Evolutionary conservation across 169 alveolate species (phyloP).

Genomic region (Cryptosporidium sp.): DNA sequence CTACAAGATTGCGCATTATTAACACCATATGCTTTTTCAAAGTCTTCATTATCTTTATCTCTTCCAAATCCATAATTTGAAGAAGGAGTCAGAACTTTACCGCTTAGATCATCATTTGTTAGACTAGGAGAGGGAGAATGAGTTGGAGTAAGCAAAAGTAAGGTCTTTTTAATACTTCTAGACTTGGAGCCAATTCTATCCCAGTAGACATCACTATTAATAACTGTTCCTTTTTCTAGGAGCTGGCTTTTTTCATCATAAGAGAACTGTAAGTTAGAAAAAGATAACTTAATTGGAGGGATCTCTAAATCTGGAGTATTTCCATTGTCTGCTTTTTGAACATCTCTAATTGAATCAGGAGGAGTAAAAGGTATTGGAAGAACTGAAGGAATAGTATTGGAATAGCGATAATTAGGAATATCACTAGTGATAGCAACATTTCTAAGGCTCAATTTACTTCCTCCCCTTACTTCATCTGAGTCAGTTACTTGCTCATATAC

Average conservation of each 20-base stretch:
- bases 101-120: slow-evolving; percentile 44
- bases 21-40: not conserved
- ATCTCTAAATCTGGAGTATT: slow-evolving; percentile 42
- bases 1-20: not conserved
- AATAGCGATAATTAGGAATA: not conserved
- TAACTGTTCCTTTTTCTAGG: not conserved
- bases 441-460: slow-evolving; percentile 44
- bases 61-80: slow-evolving; percentile 9
- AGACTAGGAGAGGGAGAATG: slow-evolving; percentile 71
- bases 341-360: slow-evolving; percentile 24
- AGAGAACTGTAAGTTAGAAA: not conserved
- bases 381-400: not conserved
- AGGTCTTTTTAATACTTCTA: slow-evolving; percentile 57
- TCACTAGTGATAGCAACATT: not conserved
- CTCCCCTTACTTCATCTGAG: slow-evolving; percentile 28
- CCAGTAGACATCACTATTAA: slow-evolving; percentile 36
- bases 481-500: slow-evolving; percentile 21
- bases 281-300: slow-evolving; percentile 62
- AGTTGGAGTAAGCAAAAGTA: slow-evolving; percentile 52
- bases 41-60: slow-evolving; percentile 12
- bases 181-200: slow-evolving; percentile 75
- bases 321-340: slow-evolving; percentile 4
- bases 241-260: not conserved
- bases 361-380: slow-evolving; percentile 59
- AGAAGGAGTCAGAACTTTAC: slow-evolving; percentile 51